Evolutionary conservation across 2,329 filamentous ascomycete genomes (phyloP).

Genomic region (Verticillium zaregamsianum): DNA sequence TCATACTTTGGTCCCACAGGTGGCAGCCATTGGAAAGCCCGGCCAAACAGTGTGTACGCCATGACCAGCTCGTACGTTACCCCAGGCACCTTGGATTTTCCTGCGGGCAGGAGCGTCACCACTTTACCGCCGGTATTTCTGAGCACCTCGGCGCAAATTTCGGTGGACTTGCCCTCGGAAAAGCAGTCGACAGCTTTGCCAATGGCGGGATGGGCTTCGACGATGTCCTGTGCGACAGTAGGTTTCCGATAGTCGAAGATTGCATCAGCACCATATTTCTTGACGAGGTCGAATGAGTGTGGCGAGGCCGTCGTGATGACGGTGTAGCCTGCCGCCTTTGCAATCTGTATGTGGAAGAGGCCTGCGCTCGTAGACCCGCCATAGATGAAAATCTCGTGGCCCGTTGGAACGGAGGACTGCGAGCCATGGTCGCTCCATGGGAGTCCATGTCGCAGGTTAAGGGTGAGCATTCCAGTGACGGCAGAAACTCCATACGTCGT

Average conservation of each 20-base stretch:
- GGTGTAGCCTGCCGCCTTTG: constrained; percentile 26
- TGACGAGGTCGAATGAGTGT: constrained; percentile 28
- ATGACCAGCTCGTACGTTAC: constrained; percentile 18
- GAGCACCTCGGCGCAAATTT: constrained; percentile 21
- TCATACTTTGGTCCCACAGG: constrained; percentile 23
- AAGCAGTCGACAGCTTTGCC: constrained; percentile 24
- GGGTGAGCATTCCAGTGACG: constrained; percentile 28
- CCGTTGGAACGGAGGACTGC: constrained; percentile 14
- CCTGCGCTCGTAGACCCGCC: constrained; percentile 46
- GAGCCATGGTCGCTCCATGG: neutral
- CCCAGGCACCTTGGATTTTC: constrained; percentile 12
- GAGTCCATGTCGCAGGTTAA: constrained; percentile 9
- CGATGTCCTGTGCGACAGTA: constrained; percentile 18
- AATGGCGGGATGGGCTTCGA: constrained; percentile 18
- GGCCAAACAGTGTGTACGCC: constrained; percentile 19
- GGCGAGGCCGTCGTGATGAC: constrained; percentile 27
- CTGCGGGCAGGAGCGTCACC: constrained; percentile 17
- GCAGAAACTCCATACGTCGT: constrained; percentile 38
- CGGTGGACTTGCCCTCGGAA: constrained; percentile 22
- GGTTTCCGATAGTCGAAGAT: constrained; percentile 25
- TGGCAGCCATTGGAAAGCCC: constrained; percentile 18
- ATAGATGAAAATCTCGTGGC: constrained; percentile 31
- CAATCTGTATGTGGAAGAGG: constrained; percentile 39
- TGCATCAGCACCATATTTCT: constrained; percentile 21
- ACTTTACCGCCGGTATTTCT: constrained; percentile 22